Evolutionary conservation across 345 rosid genomes (phyloP).

Genomic region (Moricandia arvensis): DNA sequence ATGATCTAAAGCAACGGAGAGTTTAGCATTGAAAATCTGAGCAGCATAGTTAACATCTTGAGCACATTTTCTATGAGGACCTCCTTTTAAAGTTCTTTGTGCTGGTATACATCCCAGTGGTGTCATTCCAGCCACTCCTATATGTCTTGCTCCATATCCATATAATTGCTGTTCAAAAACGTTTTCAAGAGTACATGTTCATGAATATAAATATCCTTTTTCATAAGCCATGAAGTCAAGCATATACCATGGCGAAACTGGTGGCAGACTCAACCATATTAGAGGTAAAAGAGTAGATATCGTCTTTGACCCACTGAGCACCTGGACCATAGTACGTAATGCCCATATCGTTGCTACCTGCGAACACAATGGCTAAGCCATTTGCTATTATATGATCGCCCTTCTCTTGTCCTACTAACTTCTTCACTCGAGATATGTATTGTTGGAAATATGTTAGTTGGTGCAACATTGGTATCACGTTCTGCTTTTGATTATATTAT

Average conservation of each 20-base stretch:
- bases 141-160: conserved; percentile 55
- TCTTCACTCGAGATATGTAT: conserved; percentile 4
- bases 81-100: conserved; percentile 60
- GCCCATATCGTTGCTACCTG: conserved; percentile 6
- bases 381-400: neutral
- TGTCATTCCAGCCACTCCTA: conserved; percentile 48
- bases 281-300: neutral
- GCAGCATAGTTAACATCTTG: conserved; percentile 49
- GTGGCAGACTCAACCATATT: conserved; percentile 6
- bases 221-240: neutral
- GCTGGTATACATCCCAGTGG: conserved; percentile 67
- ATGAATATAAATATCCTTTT: too few relatives aligned
- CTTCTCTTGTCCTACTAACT: conserved; percentile 2
- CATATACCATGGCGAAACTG: neutral
- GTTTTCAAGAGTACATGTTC: too few relatives aligned
- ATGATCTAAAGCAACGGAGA: conserved; percentile 31
- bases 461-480: conserved; percentile 1
- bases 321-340: conserved; percentile 14
- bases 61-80: conserved; percentile 42
- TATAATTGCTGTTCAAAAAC: conserved; percentile 43
- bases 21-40: conserved; percentile 51
- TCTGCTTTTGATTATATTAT: neutral
- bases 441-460: conserved; percentile 2
- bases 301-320: neutral
- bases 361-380: conserved; percentile 14